phyloP scores from a whole-genome alignment of 306 rosid species.

The Pyrus bretschneideri region DNA sequence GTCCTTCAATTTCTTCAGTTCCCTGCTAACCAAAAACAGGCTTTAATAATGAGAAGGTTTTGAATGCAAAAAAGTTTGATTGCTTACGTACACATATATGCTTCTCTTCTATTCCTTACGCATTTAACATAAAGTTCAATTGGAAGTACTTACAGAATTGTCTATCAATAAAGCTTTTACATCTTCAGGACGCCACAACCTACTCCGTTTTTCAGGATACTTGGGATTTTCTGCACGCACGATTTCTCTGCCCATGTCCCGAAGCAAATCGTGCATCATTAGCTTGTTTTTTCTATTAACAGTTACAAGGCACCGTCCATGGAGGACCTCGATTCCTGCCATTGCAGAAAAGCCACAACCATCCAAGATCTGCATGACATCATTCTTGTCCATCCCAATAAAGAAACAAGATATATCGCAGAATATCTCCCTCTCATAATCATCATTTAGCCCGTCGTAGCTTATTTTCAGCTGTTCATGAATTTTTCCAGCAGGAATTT shows the following conservation, averaged over 20 bases:
- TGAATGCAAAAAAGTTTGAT: not conserved
- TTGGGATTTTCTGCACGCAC: slow-evolving; percentile 1
- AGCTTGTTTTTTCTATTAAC: not conserved
- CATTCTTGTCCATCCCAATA: slow-evolving; percentile 17
- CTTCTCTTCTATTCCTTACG: not conserved
- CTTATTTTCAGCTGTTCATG: slow-evolving; percentile 20
- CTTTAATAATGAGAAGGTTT: not conserved
- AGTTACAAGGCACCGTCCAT: slow-evolving; percentile 24
- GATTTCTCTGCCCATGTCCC: slow-evolving; percentile 47
- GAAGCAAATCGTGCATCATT: slow-evolving; percentile 10
- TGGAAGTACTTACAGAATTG: not conserved
- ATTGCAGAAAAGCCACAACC: slow-evolving; percentile 29
- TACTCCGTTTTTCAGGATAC: slow-evolving; percentile 3
- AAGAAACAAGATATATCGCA: slow-evolving; percentile 39
- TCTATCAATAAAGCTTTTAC: not conserved
- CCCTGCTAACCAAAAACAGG: not conserved
- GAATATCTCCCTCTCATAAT: slow-evolving; percentile 15
- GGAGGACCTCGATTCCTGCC: slow-evolving; percentile 23
- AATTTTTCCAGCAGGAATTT: slow-evolving; percentile 9
- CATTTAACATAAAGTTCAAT: not conserved
- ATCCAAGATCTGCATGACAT: slow-evolving; percentile 23
- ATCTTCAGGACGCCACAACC: not conserved
- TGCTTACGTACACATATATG: not conserved
- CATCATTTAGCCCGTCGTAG: slow-evolving; percentile 7
- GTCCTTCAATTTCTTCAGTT: slow-evolving; percentile 12